Conservation (phyloP, 2,329 filamentous ascomycete species). For the Fusarium sororula region DNA sequence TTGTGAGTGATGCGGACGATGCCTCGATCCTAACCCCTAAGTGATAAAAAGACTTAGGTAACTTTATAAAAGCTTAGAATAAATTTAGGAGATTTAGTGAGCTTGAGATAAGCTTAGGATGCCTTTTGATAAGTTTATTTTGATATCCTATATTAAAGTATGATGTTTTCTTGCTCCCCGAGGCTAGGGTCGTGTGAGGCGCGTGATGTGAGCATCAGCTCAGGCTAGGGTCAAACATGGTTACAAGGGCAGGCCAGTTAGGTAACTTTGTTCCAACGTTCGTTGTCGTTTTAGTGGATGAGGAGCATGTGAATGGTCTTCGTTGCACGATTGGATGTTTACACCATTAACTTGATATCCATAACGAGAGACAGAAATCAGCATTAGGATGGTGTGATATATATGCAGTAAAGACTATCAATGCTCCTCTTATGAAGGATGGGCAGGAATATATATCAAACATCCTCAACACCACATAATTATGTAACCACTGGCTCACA, state of each 20-base stretch:
- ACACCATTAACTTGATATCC: background rate
- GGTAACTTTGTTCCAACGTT: constrained; percentile 6
- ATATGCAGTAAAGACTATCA: background rate
- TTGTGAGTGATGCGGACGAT: too few relatives aligned
- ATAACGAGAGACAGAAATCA: background rate
- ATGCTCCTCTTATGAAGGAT: background rate
- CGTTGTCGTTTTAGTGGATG: background rate
- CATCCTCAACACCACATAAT: background rate
- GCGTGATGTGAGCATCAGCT: too few relatives aligned
- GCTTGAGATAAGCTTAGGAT: background rate
- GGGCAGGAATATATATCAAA: background rate
- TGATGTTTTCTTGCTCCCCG: too few relatives aligned
- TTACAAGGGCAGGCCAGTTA: background rate
- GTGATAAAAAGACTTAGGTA: background rate
- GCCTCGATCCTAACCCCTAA: background rate
- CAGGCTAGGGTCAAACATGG: background rate
- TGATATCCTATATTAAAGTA: background rate
- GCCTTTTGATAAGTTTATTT: background rate
- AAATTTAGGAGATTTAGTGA: too few relatives aligned
- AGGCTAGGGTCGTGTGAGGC: too few relatives aligned
- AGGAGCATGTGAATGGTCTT: background rate
- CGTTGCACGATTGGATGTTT: background rate
- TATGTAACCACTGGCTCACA: background rate
- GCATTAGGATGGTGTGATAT: background rate
- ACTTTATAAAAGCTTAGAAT: background rate